These are phyloP conservation scores for Dactylonectria macrodidyma DNA, from an alignment of 2,329 filamentous ascomycete species.

Conservation along the genomic window DNA sequence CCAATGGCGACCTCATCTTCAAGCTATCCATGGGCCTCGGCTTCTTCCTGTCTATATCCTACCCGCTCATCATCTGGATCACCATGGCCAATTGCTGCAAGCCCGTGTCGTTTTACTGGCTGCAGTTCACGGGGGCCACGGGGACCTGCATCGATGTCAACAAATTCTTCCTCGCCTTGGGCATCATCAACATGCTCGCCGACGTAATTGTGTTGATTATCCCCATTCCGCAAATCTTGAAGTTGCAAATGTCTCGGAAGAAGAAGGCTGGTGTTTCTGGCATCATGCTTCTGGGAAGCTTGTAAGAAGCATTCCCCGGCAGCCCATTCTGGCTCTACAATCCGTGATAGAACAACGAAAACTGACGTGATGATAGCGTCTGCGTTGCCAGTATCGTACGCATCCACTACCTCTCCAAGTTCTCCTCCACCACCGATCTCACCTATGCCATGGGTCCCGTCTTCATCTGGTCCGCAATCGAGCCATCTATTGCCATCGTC, in stretches of 20 bases:
- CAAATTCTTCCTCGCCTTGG: conserved; percentile 31
- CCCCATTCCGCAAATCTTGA: conserved; percentile 30
- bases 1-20: conserved; percentile 20
- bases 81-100: conserved; percentile 30
- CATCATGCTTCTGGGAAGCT: conserved; percentile 34
- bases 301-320: conserved; percentile 18
- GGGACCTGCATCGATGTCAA: conserved; percentile 31
- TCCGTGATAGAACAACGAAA: no score
- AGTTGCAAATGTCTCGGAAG: conserved; percentile 26
- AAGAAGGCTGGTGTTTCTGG: conserved; percentile 29
- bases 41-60: conserved; percentile 8
- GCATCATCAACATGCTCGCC: conserved; percentile 35
- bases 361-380: conserved; percentile 19
- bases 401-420: conserved; percentile 33
- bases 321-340: background rate
- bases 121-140: conserved; percentile 26
- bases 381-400: conserved; percentile 34
- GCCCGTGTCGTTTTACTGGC: conserved; percentile 33
- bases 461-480: conserved; percentile 35
- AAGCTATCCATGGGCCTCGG: conserved; percentile 18
- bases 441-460: conserved; percentile 34
- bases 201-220: conserved; percentile 30
- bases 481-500: conserved; percentile 34
- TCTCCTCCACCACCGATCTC: conserved; percentile 25
- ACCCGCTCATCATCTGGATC: conserved; percentile 31